Conservation (phyloP, 1,139 yeast genomes). For the Geotrichum citri-aurantii region DNA sequence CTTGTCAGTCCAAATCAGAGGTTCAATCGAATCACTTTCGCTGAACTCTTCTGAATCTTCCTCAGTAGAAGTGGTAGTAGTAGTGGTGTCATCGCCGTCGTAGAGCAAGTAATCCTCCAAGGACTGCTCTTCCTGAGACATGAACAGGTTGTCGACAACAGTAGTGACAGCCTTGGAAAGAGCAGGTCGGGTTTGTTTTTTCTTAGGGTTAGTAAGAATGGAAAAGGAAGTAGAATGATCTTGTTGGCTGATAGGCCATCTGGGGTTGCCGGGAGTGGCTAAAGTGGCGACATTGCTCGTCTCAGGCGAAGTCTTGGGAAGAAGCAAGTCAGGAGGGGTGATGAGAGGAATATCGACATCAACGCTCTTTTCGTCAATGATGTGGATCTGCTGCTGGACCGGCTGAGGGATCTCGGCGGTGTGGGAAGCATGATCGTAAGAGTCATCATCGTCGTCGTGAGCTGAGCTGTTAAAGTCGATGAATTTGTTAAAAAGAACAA, state of each 20-base stretch:
- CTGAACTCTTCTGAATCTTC: background rate
- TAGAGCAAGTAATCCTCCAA: slow-evolving; percentile 19
- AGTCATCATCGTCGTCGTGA: slow-evolving; percentile 4
- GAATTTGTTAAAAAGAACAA: background rate
- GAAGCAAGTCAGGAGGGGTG: slow-evolving; percentile 5
- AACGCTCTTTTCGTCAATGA: slow-evolving; percentile 9
- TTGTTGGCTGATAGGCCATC: slow-evolving; percentile 30
- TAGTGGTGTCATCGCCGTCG: slow-evolving; percentile 15
- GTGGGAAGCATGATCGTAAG: slow-evolving; percentile 1
- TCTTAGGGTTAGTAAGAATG: slow-evolving; percentile 20
- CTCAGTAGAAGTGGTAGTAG: slow-evolving; percentile 5
- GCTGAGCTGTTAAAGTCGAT: slow-evolving; percentile 8
- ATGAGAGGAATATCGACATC: slow-evolving; percentile 14
- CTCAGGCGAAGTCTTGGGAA: background rate
- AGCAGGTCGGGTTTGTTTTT: background rate
- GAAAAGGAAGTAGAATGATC: slow-evolving; percentile 30
- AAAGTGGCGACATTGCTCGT: background rate
- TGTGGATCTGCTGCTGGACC: slow-evolving; percentile 7
- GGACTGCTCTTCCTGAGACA: slow-evolving; percentile 1
- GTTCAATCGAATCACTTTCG: background rate
- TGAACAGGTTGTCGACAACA: slow-evolving; percentile 5
- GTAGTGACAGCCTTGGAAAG: background rate
- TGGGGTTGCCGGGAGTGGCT: background rate
- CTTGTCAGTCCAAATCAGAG: slow-evolving; percentile 19
- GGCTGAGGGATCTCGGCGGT: slow-evolving; percentile 1